A percentile compares a stretch with the other conserved stretches of the same genome.
These are phyloP conservation scores for Diutina mesorugosa DNA, from an alignment of 1,139 yeast species.

Conservation along the genomic window DNA sequence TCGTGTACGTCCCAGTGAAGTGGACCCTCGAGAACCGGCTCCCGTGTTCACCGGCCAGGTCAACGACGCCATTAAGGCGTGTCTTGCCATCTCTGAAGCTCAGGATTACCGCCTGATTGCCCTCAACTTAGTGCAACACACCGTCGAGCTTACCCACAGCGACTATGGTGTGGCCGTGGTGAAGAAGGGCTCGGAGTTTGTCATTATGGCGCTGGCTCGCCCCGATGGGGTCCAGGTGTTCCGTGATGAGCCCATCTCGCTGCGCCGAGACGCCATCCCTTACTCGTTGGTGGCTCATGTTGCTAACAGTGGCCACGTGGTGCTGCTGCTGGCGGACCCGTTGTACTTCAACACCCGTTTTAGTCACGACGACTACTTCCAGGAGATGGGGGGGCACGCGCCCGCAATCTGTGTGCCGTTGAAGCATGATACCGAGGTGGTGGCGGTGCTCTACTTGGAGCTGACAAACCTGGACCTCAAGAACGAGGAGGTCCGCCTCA, in stretches of 20 bases:
- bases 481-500: not conserved
- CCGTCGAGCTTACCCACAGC: constrained; percentile 28
- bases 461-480: constrained; percentile 5
- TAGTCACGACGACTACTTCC: constrained; percentile 29
- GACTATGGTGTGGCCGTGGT: constrained; percentile 34
- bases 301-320: not conserved
- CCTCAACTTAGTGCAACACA: constrained; percentile 25
- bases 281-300: constrained; percentile 22
- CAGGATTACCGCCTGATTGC: constrained; percentile 26
- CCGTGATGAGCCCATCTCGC: not conserved
- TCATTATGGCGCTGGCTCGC: not conserved
- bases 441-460: constrained; percentile 40
- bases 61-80: constrained; percentile 26
- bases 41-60: constrained; percentile 7
- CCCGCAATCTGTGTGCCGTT: constrained; percentile 37
- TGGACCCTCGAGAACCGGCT: not conserved
- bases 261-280: constrained; percentile 27
- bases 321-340: constrained; percentile 5
- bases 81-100: constrained; percentile 37
- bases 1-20: not conserved
- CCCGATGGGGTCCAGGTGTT: not conserved
- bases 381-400: constrained; percentile 14
- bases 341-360: constrained; percentile 22
- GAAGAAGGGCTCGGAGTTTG: constrained; percentile 4
- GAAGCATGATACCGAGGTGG: constrained; percentile 8